Evolutionary conservation across 2,329 filamentous ascomycete species (phyloP), one percentile per base, ranked within the genome.

Genomic region (Neonectria hederae): DNA sequence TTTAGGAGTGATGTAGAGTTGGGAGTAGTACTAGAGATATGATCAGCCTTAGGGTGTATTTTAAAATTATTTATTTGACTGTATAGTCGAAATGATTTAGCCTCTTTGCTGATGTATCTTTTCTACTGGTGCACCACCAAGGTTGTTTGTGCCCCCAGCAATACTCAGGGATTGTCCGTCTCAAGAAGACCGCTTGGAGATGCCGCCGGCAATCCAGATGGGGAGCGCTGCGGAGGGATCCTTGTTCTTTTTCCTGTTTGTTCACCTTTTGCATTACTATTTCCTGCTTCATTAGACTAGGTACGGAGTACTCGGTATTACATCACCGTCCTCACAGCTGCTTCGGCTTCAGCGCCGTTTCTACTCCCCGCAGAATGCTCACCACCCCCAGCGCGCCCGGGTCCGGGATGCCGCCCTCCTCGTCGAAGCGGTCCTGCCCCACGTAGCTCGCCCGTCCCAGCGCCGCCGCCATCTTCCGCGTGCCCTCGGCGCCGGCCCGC

Each of bases 371-470:
- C 0, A 73, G 57, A 43, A 73, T 70, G 32, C 71, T 73, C 58
- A 73, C 69, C 14, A 73, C 67, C 17, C 71, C 71, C 65, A 73
- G 35, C 6, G 90, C 90, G 21, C 90, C 90, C 2, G 91, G 91
- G 79, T 94, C 91, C 21, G 91, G 91, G 21, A 73, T 72, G 13
- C 71, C 71, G 2, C 69, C 71, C 64, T 73, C 70, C 5, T 72
- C 68, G 21, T 73, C 92, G 83, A 83, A 92, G 32, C 88, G 88
- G 79, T 81, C 86, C 66, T 89, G 86, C n/a, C 89, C 91, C 55
- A 94, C 88, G 75, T 94, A 94, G n/a, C 93, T 91, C 8, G 89
- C 87, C 58, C 91, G 81, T 26, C 91, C 91, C 49, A 94, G 77
- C 72, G 86, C 90, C 49, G 91, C 90, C 74, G 89, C 88, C 90